phyloP scores from a whole-genome alignment of 192 early-diverging fungal genomes.

The Backusella sp. region DNA sequence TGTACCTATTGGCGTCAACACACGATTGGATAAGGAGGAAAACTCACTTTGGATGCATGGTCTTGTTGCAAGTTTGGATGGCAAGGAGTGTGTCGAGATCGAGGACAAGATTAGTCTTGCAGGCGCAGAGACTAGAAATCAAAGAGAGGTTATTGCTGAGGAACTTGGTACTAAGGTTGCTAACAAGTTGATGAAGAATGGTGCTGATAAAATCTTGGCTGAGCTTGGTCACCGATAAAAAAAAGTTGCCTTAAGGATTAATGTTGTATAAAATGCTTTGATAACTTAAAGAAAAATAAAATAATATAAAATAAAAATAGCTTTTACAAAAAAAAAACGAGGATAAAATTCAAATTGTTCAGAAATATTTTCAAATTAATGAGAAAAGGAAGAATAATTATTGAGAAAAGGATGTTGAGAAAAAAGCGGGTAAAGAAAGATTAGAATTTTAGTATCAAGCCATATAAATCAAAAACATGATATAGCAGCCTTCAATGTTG shows the following conservation, averaged over 20 bases:
- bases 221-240: slow-evolving; percentile 9
- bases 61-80: slow-evolving; percentile 78
- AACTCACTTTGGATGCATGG: slow-evolving; percentile 54
- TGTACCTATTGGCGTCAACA: slow-evolving; percentile 88
- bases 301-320: background rate
- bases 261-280: background rate
- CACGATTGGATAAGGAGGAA: slow-evolving; percentile 42
- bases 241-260: background rate
- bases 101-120: slow-evolving; percentile 31
- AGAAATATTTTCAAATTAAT: too few relatives aligned
- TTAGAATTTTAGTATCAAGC: too few relatives aligned
- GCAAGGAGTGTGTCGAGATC: slow-evolving; percentile 57
- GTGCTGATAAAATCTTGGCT: slow-evolving; percentile 38
- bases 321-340: background rate
- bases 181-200: slow-evolving; percentile 34
- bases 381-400: too few relatives aligned
- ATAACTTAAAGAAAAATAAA: background rate
- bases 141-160: slow-evolving; percentile 34
- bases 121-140: slow-evolving; percentile 29
- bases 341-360: too few relatives aligned
- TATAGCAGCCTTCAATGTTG: too few relatives aligned
- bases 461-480: too few relatives aligned
- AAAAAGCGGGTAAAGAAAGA: too few relatives aligned
- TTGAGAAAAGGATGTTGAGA: too few relatives aligned
- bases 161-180: slow-evolving; percentile 44